A percentile compares a stretch with the other conserved stretches of the same genome.
Conservation (phyloP, 371 early-diverging fungal genomes). For the Lichtheimia hyalospora region DNA sequence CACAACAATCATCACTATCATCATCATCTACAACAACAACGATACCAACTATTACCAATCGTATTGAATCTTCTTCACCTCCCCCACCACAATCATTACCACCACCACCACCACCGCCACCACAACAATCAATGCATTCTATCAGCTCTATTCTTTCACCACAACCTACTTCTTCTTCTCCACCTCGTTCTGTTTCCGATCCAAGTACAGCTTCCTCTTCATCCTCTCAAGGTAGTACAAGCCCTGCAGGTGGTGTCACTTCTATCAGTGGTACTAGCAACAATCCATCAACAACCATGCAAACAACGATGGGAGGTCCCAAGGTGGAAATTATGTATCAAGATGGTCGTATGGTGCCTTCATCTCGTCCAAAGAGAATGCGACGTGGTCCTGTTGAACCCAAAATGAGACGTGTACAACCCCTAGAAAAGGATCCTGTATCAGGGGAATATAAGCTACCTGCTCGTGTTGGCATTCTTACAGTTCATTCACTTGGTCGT, state of each 20-base stretch:
- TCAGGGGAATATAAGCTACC: constrained; percentile 74
- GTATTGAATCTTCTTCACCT: too few relatives aligned
- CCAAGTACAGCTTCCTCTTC: constrained; percentile 2
- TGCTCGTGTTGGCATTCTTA: constrained; percentile 74
- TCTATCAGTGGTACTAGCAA: neutral
- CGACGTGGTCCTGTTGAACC: constrained; percentile 30
- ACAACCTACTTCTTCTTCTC: neutral
- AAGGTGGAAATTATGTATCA: constrained; percentile 15
- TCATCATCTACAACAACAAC: too few relatives aligned
- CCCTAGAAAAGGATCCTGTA: constrained; percentile 55
- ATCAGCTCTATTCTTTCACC: neutral
- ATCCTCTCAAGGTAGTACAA: neutral
- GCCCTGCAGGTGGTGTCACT: neutral
- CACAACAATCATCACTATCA: too few relatives aligned
- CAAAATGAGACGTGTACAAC: constrained; percentile 50
- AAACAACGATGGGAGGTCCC: neutral
- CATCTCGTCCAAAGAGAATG: constrained; percentile 45
- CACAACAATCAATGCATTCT: neutral
- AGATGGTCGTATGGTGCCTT: constrained; percentile 23
- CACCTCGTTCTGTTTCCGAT: neutral
- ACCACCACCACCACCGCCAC: neutral
- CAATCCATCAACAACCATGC: neutral
- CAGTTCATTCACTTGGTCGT: constrained; percentile 68
- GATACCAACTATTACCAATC: too few relatives aligned
- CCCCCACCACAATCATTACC: neutral